Evolutionary conservation across 139 green algal species (phyloP).

Genomic region (Coelastrella sp.): DNA sequence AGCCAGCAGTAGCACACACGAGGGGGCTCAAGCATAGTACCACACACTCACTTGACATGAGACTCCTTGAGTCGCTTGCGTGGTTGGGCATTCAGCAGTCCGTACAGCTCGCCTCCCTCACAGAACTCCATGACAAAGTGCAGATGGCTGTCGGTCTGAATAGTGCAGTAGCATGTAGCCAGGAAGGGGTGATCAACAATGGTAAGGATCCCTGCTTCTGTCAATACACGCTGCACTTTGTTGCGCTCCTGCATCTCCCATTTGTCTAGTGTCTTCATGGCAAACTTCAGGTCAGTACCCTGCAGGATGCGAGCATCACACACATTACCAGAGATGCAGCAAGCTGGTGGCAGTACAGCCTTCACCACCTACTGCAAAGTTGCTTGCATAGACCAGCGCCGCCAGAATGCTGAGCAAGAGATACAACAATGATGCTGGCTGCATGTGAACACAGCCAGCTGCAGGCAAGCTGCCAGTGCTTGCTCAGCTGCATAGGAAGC

Average conservation of each 20-base stretch:
- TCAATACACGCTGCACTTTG: conserved; percentile 91
- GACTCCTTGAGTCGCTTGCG: conserved; percentile 80
- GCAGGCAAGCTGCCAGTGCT: neutral
- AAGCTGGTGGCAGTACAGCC: neutral
- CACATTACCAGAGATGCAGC: too few species aligned
- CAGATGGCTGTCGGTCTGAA: conserved; percentile 93
- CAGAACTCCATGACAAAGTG: conserved; percentile 90
- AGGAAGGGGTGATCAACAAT: conserved; percentile 97
- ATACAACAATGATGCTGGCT: too few species aligned
- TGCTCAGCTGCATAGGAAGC: too few species aligned
- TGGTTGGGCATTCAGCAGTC: conserved; percentile 67
- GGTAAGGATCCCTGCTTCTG: conserved; percentile 90
- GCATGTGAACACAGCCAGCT: too few species aligned
- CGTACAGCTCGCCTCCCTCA: conserved; percentile 82
- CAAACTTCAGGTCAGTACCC: conserved; percentile 81
- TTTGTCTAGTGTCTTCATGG: conserved; percentile 98
- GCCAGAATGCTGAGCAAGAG: too few species aligned
- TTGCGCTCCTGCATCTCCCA: conserved; percentile 97
- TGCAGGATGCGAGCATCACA: conserved; percentile 36
- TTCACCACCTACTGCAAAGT: neutral
- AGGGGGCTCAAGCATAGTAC: neutral
- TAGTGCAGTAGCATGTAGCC: conserved; percentile 92
- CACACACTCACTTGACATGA: conserved; percentile 38
- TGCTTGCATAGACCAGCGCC: too few species aligned
- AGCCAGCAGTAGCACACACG: too few species aligned